Conservation (phyloP, 768 basidiomycete genomes). For the Pholiota conissans region DNA sequence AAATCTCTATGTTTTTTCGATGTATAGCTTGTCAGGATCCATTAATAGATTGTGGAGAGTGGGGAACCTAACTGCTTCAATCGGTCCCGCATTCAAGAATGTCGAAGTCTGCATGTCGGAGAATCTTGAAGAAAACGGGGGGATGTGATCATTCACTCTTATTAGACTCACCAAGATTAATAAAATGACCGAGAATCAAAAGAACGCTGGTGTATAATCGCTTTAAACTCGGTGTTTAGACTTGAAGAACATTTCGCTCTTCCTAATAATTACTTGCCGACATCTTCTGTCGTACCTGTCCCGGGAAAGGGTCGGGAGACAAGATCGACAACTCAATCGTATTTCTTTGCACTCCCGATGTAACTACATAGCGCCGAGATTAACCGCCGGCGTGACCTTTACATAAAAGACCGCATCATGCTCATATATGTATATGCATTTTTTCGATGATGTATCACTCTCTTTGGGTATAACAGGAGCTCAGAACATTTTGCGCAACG, state of each 20-base stretch:
- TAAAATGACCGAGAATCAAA: neutral
- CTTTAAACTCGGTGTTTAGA: neutral
- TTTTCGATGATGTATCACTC: no score
- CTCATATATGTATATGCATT: no score
- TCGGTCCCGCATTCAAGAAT: neutral
- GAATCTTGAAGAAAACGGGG: neutral
- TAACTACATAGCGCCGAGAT: neutral
- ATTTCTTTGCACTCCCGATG: neutral
- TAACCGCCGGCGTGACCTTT: no score
- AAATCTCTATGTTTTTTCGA: neutral
- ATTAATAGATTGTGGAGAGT: neutral
- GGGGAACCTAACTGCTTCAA: neutral
- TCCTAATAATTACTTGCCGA: no score
- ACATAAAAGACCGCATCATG: no score
- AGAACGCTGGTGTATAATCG: slow-evolving; percentile 1
- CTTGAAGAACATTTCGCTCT: neutral
- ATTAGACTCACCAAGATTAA: neutral
- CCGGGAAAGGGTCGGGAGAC: neutral
- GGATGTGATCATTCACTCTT: neutral
- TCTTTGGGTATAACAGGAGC: no score
- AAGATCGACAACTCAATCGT: neutral
- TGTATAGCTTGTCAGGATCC: neutral
- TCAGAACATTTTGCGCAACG: no score
- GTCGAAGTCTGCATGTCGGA: neutral
- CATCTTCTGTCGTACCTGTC: neutral